phyloP scores from a whole-genome alignment of 805 yeast genomes.

The Candida railenensis region DNA sequence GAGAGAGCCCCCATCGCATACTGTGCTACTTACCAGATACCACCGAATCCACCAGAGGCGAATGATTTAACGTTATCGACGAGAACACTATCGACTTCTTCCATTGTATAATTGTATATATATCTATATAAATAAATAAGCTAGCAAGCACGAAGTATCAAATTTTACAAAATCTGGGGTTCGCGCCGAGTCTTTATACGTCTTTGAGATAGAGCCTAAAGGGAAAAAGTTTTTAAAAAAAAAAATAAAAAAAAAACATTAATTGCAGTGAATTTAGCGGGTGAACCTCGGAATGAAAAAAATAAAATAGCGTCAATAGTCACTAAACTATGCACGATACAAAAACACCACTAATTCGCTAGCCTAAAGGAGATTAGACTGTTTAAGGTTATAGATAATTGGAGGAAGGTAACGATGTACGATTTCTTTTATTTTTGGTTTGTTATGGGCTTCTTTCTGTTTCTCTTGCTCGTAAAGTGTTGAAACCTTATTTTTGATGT shows the following conservation, averaged over 20 bases:
- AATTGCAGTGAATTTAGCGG: not conserved
- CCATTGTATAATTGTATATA: conserved; percentile 32
- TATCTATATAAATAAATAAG: not conserved
- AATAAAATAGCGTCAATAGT: not conserved
- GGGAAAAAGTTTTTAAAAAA: not conserved
- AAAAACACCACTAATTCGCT: not conserved
- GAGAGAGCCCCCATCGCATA: not conserved
- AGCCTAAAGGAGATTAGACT: too few species aligned
- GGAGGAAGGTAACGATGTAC: too few species aligned
- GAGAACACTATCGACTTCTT: conserved; percentile 45
- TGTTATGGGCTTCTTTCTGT: too few species aligned
- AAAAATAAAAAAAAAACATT: not conserved
- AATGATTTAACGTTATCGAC: conserved; percentile 84
- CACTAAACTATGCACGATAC: not conserved
- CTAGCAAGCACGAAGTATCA: not conserved
- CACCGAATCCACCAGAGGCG: conserved; percentile 94
- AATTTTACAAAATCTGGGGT: conserved; percentile 1
- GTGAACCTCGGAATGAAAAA: conserved; percentile 1
- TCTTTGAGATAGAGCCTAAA: not conserved
- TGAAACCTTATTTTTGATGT: too few species aligned
- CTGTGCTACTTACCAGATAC: conserved; percentile 55
- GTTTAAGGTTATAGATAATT: too few species aligned
- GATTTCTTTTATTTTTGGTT: too few species aligned
- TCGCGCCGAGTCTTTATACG: not conserved
- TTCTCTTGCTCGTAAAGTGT: too few species aligned